Evolutionary conservation across 768 basidiomycete species (phyloP), one percentile per base, ranked within the genome.

Genomic region (Rhizopogon roseolus): DNA sequence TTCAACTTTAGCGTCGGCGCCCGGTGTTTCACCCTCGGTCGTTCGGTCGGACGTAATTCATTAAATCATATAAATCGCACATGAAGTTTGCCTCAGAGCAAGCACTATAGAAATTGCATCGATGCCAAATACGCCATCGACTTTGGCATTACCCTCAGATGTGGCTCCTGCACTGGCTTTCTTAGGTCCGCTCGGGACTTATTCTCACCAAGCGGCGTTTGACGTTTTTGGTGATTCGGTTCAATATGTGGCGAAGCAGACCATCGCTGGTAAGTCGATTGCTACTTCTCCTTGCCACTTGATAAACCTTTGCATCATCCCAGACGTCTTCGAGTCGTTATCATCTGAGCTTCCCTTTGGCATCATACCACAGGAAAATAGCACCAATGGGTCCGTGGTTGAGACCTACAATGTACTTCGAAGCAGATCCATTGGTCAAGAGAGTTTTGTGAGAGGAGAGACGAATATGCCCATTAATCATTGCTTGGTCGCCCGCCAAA

Each of bases 291-390:
- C 19, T 39, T 41, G 13, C 16, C 38, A 6, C 19, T 41, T 32
- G 50, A n/a, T 25, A 40, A 44, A 57, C 17, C 7, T 38, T 32
- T 11, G 13, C 13, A 32, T 32, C 45, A 27, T 39, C 42, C 22
- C 63, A 92, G 90, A 79, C 54, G 82, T 85, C 22, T 84, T 86
- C 55, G 64, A 75, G 41, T 67, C 77, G 16, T 66, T 91, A 39
- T 76, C 79, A 6, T 53, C 71, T 10, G 64, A 64, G 6, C 62
- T 70, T 13, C 68, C 72, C 32, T 73, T 81, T 45, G 89, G 80
- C 25, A 75, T 92, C n/a, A 73, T 91, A 28, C 90, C 90, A 19
- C 86, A 88, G 65, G 90, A 93, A 67, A 93, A 93, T 60, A 82
- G 82, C 14, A 86, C 81, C 36, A 85, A 84, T 59, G 90, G 90